Conservation (phyloP, 2,329 filamentous ascomycete species). For the Neofusicoccum laricinum region DNA sequence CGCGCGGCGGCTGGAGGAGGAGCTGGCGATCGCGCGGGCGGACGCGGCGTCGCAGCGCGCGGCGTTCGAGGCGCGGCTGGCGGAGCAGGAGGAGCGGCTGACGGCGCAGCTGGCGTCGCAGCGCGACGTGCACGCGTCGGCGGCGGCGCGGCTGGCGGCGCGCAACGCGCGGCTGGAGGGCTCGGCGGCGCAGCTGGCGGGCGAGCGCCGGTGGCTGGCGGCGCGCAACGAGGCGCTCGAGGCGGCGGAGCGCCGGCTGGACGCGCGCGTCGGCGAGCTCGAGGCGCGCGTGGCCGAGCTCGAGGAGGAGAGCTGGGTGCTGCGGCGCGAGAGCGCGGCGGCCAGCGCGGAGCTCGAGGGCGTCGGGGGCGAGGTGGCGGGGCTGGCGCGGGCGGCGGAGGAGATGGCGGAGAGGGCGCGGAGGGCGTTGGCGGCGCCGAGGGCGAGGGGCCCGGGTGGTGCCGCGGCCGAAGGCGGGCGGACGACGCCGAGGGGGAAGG, state of each 20-base stretch:
- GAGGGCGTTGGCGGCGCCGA: background rate
- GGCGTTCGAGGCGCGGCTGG: background rate
- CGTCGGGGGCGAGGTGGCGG: background rate
- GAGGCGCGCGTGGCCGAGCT: background rate
- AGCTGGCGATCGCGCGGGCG: background rate
- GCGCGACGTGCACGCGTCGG: background rate
- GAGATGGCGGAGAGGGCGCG: background rate
- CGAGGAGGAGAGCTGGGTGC: background rate
- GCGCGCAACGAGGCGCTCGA: conserved; percentile 4
- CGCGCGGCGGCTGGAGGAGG: conserved; percentile 9
- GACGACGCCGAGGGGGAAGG: background rate
- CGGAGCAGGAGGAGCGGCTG: background rate
- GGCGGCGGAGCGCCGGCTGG: background rate
- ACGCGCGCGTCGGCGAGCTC: background rate
- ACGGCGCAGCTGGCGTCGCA: background rate
- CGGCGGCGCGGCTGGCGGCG: background rate
- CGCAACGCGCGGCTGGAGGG: conserved; percentile 11
- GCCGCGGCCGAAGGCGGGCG: background rate
- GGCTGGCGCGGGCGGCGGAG: background rate
- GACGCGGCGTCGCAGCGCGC: background rate
- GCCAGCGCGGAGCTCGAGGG: background rate
- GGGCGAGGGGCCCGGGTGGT: background rate
- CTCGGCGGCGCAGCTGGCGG: background rate
- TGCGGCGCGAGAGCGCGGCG: background rate
- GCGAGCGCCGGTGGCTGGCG: conserved; percentile 4